phyloP scores from a whole-genome alignment of 495 filamentous ascomycete species.

The Hyphodiscus hymeniophilus region DNA sequence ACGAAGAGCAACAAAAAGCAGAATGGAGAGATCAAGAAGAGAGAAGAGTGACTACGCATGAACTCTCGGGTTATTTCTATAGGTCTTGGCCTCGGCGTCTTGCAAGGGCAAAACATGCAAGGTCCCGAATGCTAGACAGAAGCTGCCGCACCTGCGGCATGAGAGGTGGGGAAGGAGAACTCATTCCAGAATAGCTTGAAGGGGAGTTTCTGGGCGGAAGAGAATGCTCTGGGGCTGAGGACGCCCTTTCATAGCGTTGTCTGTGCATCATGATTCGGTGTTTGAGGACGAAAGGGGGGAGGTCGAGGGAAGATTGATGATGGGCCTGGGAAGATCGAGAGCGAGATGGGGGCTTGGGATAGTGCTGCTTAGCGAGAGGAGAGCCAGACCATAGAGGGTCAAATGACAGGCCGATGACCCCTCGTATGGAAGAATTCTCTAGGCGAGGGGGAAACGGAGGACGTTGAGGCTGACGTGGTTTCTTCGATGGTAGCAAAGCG shows the following conservation, averaged over 20 bases:
- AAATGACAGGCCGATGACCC: neutral
- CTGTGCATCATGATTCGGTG: slow-evolving; percentile 3
- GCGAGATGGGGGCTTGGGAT: neutral
- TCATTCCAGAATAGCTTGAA: slow-evolving; percentile 7
- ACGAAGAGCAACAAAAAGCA: slow-evolving; percentile 23
- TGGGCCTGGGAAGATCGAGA: too few species aligned
- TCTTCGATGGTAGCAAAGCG: too few species aligned
- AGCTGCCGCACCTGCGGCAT: slow-evolving; percentile 26
- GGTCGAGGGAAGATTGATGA: too few species aligned
- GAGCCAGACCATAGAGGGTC: too few species aligned
- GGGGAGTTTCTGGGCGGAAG: neutral
- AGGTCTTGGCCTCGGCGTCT: slow-evolving; percentile 7
- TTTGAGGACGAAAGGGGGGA: neutral
- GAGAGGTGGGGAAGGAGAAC: slow-evolving; percentile 19
- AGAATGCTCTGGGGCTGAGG: slow-evolving; percentile 5
- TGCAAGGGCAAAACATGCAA: slow-evolving; percentile 6
- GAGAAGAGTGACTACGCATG: slow-evolving; percentile 13
- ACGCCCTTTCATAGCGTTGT: slow-evolving; percentile 11
- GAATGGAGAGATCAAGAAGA: slow-evolving; percentile 7
- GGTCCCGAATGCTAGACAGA: slow-evolving; percentile 21
- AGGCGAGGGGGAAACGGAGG: too few species aligned
- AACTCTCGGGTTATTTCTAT: slow-evolving; percentile 12
- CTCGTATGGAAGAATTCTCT: too few species aligned
- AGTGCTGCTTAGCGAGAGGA: neutral
- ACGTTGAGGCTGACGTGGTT: too few species aligned